Base-by-base conservation (phyloP, 2,329 filamentous ascomycete species). In the Trichoderma endophyticum region DNA sequence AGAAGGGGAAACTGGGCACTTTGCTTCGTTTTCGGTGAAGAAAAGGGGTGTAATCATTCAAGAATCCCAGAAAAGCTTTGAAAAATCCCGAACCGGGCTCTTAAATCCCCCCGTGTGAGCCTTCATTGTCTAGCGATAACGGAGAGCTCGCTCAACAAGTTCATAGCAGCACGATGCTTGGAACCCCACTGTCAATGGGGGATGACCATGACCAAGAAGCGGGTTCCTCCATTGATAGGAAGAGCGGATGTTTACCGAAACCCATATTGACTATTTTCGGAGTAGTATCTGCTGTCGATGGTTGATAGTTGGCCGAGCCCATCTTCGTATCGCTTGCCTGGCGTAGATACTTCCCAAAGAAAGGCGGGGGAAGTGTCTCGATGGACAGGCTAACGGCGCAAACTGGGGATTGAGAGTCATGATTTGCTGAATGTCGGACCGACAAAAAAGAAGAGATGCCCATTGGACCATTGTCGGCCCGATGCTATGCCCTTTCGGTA, bases 391-490 rank as follows among this genome's bases (percentile, higher is more conserved):
- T 34, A 39, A 54, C 24, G 43, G 21, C 3, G 18, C n/a, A 34
- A 3, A 54, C 9, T 24, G 28, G 11, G 4, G 4, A 2, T 12
- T 4, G n/a, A n/a, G 28, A 5, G 2, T 1, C 11, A 63, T 48
- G 36, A 72, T 65, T 71, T 39, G 66, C 39, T 43, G 11, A 30
- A 70, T 60, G 71, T 72, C 71, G 71, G 71, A 15, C 66, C 66
- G 71, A 70, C 54, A 15, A 63, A 26, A 21, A 28, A 15, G 14
- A 26, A 39, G 11, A 28, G 28, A 28, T 18, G 11, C 32, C 26
- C 9, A 61, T 69, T 69, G 30, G 70, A n/a, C 56, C 8, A 69
- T 11, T 32, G 57, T 62, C 56, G 66, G 56, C 24, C 66, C 66
- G 66, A 69, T 32, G 64, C 57, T 60, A 68, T 68, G 51, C 65